These are phyloP conservation scores for Magnolia changhungtana DNA, from an alignment of 164 flowering plant genomes.

Conservation along the genomic window DNA sequence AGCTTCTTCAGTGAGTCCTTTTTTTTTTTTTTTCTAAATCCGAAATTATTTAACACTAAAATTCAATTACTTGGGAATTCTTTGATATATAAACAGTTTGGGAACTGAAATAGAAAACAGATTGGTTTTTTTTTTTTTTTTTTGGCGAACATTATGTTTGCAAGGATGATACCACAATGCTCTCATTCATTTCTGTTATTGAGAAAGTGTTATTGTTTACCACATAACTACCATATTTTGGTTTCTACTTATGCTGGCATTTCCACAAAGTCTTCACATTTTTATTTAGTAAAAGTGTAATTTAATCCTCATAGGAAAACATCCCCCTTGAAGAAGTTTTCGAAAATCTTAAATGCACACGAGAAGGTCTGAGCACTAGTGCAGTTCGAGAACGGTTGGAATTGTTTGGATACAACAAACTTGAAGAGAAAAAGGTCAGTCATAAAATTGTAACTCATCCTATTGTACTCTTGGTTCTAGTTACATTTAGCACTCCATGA, in stretches of 20 bases:
- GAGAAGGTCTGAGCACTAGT: conserved; percentile 44
- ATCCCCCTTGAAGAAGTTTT: conserved; percentile 64
- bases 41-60: too few relatives aligned
- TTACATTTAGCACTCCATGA: not conserved
- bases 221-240: too few relatives aligned
- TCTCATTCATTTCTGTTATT: too few relatives aligned
- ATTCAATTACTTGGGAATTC: too few relatives aligned
- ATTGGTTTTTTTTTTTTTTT: too few relatives aligned
- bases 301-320: conserved; percentile 40
- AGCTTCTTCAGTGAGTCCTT: too few relatives aligned
- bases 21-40: too few relatives aligned
- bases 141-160: too few relatives aligned
- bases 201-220: too few relatives aligned
- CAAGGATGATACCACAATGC: too few relatives aligned
- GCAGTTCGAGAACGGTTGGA: conserved; percentile 44
- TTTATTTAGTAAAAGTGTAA: not conserved
- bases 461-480: not conserved
- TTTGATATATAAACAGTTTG: too few relatives aligned
- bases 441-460: not conserved
- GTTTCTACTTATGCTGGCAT: not conserved
- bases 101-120: too few relatives aligned
- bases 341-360: conserved; percentile 47
- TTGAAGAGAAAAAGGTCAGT: conserved; percentile 71
- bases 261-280: not conserved
- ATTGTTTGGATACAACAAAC: conserved; percentile 65